Evolutionary conservation across 1,284 basidiomycete genomes (phyloP).

Genomic region (Trichosporon sp.): DNA sequence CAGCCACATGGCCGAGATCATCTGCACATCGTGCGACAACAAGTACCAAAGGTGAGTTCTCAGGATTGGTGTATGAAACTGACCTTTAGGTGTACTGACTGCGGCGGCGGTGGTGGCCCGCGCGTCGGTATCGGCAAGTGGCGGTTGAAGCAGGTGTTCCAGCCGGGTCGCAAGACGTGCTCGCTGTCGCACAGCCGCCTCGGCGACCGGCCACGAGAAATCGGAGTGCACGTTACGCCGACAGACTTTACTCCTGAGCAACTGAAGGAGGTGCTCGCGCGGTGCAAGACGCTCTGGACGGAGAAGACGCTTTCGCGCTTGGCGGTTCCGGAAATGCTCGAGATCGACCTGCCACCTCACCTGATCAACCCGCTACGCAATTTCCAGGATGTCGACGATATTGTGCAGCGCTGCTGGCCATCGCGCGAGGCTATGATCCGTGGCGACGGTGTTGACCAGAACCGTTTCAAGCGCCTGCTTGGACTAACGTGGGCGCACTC

Average conservation of each 20-base stretch:
- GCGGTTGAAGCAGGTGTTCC: slow-evolving; percentile 59
- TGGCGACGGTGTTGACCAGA: slow-evolving; percentile 46
- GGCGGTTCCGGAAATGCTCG: slow-evolving; percentile 57
- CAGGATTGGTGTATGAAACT: background rate
- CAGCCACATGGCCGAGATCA: slow-evolving; percentile 45
- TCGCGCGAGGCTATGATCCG: slow-evolving; percentile 52
- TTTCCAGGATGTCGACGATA: slow-evolving; percentile 51
- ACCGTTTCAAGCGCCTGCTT: slow-evolving; percentile 51
- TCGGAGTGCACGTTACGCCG: slow-evolving; percentile 54
- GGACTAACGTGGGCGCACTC: slow-evolving; percentile 54
- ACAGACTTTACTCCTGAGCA: slow-evolving; percentile 51
- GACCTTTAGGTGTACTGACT: slow-evolving; percentile 39
- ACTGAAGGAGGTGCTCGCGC: slow-evolving; percentile 51
- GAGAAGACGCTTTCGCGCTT: slow-evolving; percentile 52
- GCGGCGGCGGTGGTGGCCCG: slow-evolving; percentile 56
- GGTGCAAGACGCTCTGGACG: slow-evolving; percentile 55
- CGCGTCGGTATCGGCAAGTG: slow-evolving; percentile 59
- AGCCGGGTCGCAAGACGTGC: slow-evolving; percentile 57
- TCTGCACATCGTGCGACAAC: slow-evolving; percentile 48
- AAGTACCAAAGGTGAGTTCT: slow-evolving; percentile 49
- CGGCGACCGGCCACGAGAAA: slow-evolving; percentile 51
- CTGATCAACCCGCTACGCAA: slow-evolving; percentile 46
- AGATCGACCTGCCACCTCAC: slow-evolving; percentile 49
- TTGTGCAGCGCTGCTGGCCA: slow-evolving; percentile 53
- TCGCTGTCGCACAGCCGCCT: slow-evolving; percentile 55